Evolutionary conservation across 805 yeast species (phyloP).

Genomic region (Isabelozyma gotoi): DNA sequence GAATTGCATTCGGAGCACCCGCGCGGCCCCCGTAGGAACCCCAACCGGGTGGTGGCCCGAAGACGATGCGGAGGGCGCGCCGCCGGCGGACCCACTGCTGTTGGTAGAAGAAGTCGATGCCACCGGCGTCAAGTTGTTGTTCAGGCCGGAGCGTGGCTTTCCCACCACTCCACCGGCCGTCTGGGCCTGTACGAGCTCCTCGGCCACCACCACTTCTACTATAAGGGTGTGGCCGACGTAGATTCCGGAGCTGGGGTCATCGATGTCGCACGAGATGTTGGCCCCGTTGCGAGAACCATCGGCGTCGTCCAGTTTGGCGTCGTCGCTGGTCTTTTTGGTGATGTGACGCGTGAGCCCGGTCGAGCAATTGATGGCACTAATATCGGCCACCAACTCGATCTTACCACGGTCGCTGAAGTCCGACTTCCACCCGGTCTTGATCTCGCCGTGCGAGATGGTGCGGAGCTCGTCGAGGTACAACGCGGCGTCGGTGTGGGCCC

Average conservation of each 20-base stretch:
- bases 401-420: constrained; percentile 79
- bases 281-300: constrained; percentile 37
- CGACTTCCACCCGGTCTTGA: constrained; percentile 93
- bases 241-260: constrained; percentile 78
- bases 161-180: constrained; percentile 6
- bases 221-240: constrained; percentile 73
- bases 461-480: constrained; percentile 72
- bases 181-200: constrained; percentile 60
- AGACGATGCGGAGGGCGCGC: constrained; percentile 7
- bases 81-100: constrained; percentile 3
- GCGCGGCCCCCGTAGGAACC: constrained; percentile 90
- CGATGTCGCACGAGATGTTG: constrained; percentile 75
- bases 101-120: constrained; percentile 17
- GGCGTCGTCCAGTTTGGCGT: constrained; percentile 21
- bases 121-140: constrained; percentile 23
- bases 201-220: constrained; percentile 92
- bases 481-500: constrained; percentile 5
- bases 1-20: constrained; percentile 94
- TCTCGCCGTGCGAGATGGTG: constrained; percentile 73
- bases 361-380: constrained; percentile 57
- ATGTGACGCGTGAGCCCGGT: constrained; percentile 52
- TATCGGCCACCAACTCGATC: constrained; percentile 75
- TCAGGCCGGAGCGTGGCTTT: neutral
- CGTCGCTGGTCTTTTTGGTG: constrained; percentile 43
- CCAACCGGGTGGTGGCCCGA: constrained; percentile 41